phyloP scores from a whole-genome alignment of 2,329 filamentous ascomycete genomes.

The Didymella sp. region DNA sequence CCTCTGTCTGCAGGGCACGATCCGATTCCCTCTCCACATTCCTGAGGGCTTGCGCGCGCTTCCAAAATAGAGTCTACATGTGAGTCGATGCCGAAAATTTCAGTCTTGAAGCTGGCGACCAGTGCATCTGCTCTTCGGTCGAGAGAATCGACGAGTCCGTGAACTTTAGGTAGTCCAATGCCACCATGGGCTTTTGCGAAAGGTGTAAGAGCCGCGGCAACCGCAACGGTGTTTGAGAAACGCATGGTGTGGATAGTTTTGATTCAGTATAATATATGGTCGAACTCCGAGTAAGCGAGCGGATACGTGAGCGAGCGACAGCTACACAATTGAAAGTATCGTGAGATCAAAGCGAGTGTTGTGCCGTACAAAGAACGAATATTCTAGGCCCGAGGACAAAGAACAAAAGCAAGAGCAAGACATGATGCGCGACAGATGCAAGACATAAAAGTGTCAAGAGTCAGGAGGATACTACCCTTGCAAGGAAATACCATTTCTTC shows the following conservation, averaged over 20 bases:
- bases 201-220: slow-evolving; percentile 11
- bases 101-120: slow-evolving; percentile 20
- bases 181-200: slow-evolving; percentile 28
- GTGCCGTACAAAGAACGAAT: not conserved
- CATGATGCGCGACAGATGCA: not conserved
- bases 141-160: slow-evolving; percentile 28
- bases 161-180: slow-evolving; percentile 26
- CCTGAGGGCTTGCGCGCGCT: slow-evolving; percentile 22
- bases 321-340: not conserved
- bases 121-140: slow-evolving; percentile 30
- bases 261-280: not conserved
- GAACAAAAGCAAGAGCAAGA: not conserved
- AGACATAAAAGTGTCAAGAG: slow-evolving; percentile 1
- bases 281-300: not conserved
- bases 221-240: not conserved
- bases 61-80: slow-evolving; percentile 6
- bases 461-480: slow-evolving; percentile 11
- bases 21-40: slow-evolving; percentile 33
- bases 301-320: not conserved
- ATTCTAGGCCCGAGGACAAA: not conserved
- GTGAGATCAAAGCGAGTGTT: not conserved
- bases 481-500: not conserved
- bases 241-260: not conserved
- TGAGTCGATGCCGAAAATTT: not conserved
- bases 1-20: slow-evolving; percentile 30